Evolutionary conservation across 305 asterid species (phyloP).

Genomic region (Plantago rigida): DNA sequence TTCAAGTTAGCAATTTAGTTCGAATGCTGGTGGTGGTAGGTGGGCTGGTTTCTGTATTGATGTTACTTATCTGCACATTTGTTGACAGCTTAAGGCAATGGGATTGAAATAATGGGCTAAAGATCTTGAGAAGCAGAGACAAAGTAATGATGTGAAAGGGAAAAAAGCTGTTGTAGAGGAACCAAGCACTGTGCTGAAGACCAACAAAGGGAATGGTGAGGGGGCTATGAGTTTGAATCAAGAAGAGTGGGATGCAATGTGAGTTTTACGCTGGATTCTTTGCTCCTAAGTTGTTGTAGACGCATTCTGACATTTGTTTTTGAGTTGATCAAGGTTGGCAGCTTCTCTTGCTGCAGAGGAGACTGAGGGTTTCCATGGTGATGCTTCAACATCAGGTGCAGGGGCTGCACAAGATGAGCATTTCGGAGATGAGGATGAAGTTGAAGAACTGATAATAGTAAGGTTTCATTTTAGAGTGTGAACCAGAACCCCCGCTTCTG

Average conservation of each 20-base stretch:
- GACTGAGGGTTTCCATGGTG: constrained; percentile 43
- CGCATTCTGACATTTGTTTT: constrained; percentile 30
- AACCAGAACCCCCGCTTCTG: constrained; percentile 12
- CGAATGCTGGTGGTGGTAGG: too few species aligned
- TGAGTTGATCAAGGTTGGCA: constrained; percentile 82
- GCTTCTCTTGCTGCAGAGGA: constrained; percentile 93
- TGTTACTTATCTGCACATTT: background rate
- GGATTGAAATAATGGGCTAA: constrained; percentile 64
- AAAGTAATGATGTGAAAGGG: constrained; percentile 48
- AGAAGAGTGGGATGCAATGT: constrained; percentile 70
- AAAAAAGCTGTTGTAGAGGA: constrained; percentile 42
- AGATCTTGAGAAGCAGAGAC: constrained; percentile 72
- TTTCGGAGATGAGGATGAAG: constrained; percentile 37
- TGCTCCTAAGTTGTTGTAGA: constrained; percentile 16
- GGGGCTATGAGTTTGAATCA: constrained; percentile 33
- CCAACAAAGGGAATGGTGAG: constrained; percentile 25
- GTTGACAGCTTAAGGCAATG: constrained; percentile 64
- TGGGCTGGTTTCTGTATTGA: background rate
- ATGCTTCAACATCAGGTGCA: constrained; percentile 61
- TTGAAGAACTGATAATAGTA: constrained; percentile 90
- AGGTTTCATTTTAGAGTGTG: constrained; percentile 23
- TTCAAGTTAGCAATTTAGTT: background rate
- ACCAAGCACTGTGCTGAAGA: constrained; percentile 22
- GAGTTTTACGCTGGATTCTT: constrained; percentile 30
- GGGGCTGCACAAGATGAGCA: constrained; percentile 28